Base-by-base conservation (phyloP, 1,284 basidiomycete genomes). In the Quambalaria eucalypti region DNA sequence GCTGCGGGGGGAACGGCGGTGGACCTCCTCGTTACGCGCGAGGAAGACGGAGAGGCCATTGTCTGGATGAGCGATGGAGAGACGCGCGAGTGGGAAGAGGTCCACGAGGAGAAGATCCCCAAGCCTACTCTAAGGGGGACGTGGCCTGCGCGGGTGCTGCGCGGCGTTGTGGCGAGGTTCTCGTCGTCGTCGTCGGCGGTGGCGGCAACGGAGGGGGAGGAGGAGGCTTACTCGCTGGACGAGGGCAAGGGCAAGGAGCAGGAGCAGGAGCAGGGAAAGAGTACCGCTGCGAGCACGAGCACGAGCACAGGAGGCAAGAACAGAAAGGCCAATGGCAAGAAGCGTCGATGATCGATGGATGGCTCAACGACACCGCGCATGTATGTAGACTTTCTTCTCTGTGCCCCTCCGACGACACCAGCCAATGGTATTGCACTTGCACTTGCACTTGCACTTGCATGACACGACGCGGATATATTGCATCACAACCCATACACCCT, bases 81-180 rank as follows among this genome's bases (percentile, higher is more conserved):
- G 25, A 46, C 60, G 9, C 47, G 50, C 30, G 64, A 72, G 19
- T 71, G 63, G 63, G 36, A 66, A 4, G 46, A 48, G 16, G 44
- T 74, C 21, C 63, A 71, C 40, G 59, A 62, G 25, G n/a, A 60
- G 2, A 64, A 63, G 14, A 56, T 61, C 1, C 19, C 36, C 4
- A 55, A 56, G 1, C 58, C 61, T 2, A 46, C 52, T 7, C 36
- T 65, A 9, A 26, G 10, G 16, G 40, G 59, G 14, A 66, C 65
- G 1, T 71, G 69, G 69, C 61, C 66, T 0, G 30, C 64, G 2
- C 36, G 56, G n/a, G n/a, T n/a, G n/a, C n/a, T n/a, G n/a, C n/a
- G n/a, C n/a, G n/a, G n/a, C 12, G 26, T 69, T 14, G 56, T 60
- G 10, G n/a, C 21, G 1, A 59, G 36, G 36, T 39, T 39, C 36